Base-by-base conservation (phyloP, 2,329 filamentous ascomycete genomes). In the Fusarium sp. region DNA sequence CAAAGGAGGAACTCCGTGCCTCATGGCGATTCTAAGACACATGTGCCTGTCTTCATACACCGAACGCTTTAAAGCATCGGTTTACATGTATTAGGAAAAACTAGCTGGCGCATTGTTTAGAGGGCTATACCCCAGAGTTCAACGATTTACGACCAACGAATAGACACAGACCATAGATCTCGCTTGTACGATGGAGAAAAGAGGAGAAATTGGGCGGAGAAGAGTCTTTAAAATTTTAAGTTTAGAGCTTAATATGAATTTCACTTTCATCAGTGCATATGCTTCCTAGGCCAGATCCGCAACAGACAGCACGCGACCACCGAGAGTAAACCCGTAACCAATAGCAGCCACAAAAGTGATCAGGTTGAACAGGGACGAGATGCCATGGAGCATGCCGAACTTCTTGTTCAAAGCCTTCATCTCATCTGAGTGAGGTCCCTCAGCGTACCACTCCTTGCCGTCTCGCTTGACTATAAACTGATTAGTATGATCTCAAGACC, bases 381-480 rank as follows among this genome's bases (percentile, higher is more conserved):
- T 80, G 8, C 94, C 93, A 78, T 99, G 96, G 58, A 97, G 79
- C 64, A 86, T 87, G 17, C 87, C 88, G 78, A 98, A 98, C 66
- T 83, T 84, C 80, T 89, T 91, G 83, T 95, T 97, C 72, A 97
- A 79, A 11, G 83, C 84, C 71, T 88, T 79, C 94, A 98, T 97
- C 81, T 95, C 92, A 71, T 90, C 84, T 7, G 91, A 96, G 74
- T 97, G 92, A 37, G 93, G 92, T 2, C 89, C 86, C 51, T 87
- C 82, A 67, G 97, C 93, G 74, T 91, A 92, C 78, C 90, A 92
- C 76, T 91, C 92, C 85, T 97, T 97, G 54, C 93, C 93, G 76
- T 97, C 95, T 73, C 90, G 89, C 64, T 91, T 93, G 83, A 95
- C 94, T 89, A 63, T 41, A 54, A 11, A 43, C 27, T 48, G 6